Base-by-base conservation (phyloP, 305 asterid genomes). In the Plantago lanceolata region DNA sequence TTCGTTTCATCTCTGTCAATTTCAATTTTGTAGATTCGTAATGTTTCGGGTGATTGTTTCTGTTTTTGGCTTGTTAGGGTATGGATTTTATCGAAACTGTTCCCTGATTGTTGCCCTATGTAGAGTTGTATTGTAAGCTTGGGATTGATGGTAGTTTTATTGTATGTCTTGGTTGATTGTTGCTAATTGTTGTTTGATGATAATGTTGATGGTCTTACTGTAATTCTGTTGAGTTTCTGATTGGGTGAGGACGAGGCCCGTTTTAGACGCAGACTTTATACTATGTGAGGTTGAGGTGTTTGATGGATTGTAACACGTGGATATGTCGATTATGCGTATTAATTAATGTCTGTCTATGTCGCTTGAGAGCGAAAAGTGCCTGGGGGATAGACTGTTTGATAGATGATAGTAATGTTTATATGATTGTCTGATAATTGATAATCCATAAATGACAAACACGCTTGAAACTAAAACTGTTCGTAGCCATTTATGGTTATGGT, bases 1-100 rank as follows among this genome's bases (percentile, higher is more conserved):
- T 70, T 4, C 44, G 49, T 61, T 19, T 44, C 20, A 67, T 13
- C 63, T 66, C 67, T 67, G 21, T 64, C 73, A 69, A 58, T 49
- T 76, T 64, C 57, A 48, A 21, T 59, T 11, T 15, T 55, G 16
- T 14, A 53, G 59, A 29, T 67, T 59, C 19, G 68, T 16, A 51
- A 49, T 69, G 29, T 44, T 13, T 45, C 21, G 57, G 18, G 1
- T 16, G 2, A 49, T 35, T 19, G 2, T 33, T 6, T 45, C 0
- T 45, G 49, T 43, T 33, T 24, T 65, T 31, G 61, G 68, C 5
- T 12, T 16, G 29, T 58, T 52, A 56, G n/a, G 60, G 62, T 20
- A 40, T 40, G 16, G 44, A 29, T 61, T 68, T 55, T 53, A 5
- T 21, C 65, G 14, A 29, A 52, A 37, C 64, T 66, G 52, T n/a